Base-by-base conservation (phyloP, 768 basidiomycete genomes). In the Pleurotus ostreatus region DNA sequence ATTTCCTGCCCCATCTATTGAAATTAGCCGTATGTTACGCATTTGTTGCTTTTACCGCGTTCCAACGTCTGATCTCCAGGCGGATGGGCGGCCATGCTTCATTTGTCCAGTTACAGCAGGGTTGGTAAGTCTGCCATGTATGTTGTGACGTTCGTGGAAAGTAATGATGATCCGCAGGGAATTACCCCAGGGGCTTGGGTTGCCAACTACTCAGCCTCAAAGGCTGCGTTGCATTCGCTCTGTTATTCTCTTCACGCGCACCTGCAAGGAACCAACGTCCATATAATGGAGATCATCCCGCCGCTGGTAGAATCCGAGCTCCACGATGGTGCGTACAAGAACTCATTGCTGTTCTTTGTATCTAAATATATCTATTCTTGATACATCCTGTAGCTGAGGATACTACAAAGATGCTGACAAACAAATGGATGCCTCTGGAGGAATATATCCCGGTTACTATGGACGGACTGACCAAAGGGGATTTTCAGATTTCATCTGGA, bases 271-370 rank as follows among this genome's bases (percentile, higher is more conserved):
- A 81, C 79, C 15, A 76, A 79, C 22, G 72, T 86, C 13, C 70
- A 79, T 46, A 78, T 85, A 5, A 66, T 81, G 18, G 84, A 85
- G 61, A 74, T 85, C 20, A 68, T 81, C 3, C 83, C 83, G 8
- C 84, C 84, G 79, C 70, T 85, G 7, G 80, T 82, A 7, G 83
- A 85, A 66, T 84, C 82, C 2, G 83, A 85, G 61, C 68, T 85
- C 26, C 83, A 86, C 61, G 82, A 84, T 59, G 72, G 82, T 81
- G 60, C 60, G 76, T 62, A 3, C 38, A 22, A n/a, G 13, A 47
- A 7, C 7, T 34, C 20, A 15, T 34, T n/a, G 11, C 46, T 23
- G 25, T 56, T 39, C 16, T n/a, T 22, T 8, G 18, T 18, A 15
- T 39, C 22, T 56, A 34, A 25, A 25, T 49, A 37, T 16, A 34